Conservation (phyloP, 108 stramenopile genomes). For the Cyclotella sp. region DNA sequence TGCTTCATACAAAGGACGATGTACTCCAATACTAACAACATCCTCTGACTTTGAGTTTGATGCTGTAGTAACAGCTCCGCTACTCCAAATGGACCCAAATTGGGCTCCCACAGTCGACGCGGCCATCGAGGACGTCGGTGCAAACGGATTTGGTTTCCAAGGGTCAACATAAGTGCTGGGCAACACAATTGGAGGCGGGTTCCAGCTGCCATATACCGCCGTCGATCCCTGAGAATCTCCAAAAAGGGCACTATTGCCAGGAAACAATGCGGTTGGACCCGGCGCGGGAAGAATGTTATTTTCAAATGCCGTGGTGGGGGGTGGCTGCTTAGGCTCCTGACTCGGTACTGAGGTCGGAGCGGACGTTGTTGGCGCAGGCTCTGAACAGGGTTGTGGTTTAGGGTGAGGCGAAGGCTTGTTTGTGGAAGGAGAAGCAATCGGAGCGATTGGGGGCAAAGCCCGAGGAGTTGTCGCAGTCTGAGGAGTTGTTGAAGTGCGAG, state of each 20-base stretch:
- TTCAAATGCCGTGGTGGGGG: background rate
- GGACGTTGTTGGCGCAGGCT: background rate
- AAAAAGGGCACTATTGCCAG: constrained; percentile 46
- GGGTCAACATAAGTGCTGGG: constrained; percentile 38
- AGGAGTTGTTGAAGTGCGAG: background rate
- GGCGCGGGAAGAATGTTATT: constrained; percentile 20
- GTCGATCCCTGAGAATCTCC: constrained; percentile 33
- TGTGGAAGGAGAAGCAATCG: background rate
- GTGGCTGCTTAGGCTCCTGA: background rate
- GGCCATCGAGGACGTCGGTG: constrained; percentile 22
- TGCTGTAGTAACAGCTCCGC: background rate
- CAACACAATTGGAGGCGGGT: constrained; percentile 36
- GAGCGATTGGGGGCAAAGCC: background rate
- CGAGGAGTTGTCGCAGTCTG: background rate
- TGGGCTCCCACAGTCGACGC: background rate
- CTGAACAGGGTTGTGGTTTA: background rate
- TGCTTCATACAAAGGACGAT: constrained; percentile 3
- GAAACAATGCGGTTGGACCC: constrained; percentile 34
- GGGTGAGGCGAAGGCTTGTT: background rate
- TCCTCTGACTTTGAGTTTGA: constrained; percentile 1
- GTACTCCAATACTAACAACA: background rate
- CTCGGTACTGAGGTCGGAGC: background rate
- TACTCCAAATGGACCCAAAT: constrained; percentile 45
- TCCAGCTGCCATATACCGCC: constrained; percentile 41
- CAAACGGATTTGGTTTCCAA: constrained; percentile 50